Evolutionary conservation across 805 yeast genomes (phyloP).

Genomic region (Spathaspora boniae): DNA sequence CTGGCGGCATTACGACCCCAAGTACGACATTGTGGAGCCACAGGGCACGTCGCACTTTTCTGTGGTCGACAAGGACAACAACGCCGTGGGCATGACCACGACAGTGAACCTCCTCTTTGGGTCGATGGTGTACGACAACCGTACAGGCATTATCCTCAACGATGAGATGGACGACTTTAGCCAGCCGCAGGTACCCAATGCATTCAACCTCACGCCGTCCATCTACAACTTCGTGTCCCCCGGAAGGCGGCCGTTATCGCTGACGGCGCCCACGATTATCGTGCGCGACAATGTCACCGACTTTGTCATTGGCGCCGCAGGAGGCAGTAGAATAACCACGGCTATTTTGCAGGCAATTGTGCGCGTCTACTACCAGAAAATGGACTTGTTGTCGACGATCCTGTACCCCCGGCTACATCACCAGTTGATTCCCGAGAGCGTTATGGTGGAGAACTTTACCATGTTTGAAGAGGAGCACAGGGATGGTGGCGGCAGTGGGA

Average conservation of each 20-base stretch:
- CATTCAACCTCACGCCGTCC: slow-evolving; percentile 80
- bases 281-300: slow-evolving; percentile 50
- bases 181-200: slow-evolving; percentile 62
- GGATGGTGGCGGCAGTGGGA: slow-evolving; percentile 16
- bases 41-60: slow-evolving; percentile 91
- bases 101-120: slow-evolving; percentile 87
- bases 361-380: slow-evolving; percentile 54
- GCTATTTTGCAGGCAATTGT: slow-evolving; percentile 79
- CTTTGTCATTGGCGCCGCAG: slow-evolving; percentile 85
- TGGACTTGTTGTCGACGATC: slow-evolving; percentile 63
- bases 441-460: slow-evolving; percentile 57
- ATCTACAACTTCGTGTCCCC: slow-evolving; percentile 74
- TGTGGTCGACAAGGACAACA: slow-evolving; percentile 66
- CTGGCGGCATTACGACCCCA: slow-evolving; percentile 77
- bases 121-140: slow-evolving; percentile 71
- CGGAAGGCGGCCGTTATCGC: slow-evolving; percentile 77
- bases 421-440: slow-evolving; percentile 73
- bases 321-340: slow-evolving; percentile 85
- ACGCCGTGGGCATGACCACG: slow-evolving; percentile 85
- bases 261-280: slow-evolving; percentile 71
- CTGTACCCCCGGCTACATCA: slow-evolving; percentile 86
- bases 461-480: slow-evolving; percentile 33
- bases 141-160: slow-evolving; percentile 80
- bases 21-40: slow-evolving; percentile 71
- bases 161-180: slow-evolving; percentile 96